phyloP scores from a whole-genome alignment of 176 grass and related monocot genomes.

The Melocanna baccifera region DNA sequence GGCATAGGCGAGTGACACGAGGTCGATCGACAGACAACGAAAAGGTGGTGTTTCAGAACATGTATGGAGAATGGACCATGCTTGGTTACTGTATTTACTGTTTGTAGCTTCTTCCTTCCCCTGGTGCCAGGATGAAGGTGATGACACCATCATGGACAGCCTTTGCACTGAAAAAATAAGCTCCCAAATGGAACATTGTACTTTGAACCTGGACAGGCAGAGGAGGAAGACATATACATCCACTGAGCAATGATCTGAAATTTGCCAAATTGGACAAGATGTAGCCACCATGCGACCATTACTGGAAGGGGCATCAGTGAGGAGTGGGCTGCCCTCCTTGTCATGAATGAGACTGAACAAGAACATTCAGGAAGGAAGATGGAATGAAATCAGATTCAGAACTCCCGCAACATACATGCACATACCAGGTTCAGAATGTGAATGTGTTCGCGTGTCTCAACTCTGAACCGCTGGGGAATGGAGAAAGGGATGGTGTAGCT shows the following conservation, averaged over 20 bases:
- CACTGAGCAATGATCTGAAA: background rate
- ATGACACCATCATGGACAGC: slow-evolving; percentile 2
- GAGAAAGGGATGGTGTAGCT: background rate
- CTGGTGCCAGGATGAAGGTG: background rate
- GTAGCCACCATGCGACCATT: background rate
- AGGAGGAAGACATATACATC: background rate
- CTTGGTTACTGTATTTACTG: background rate
- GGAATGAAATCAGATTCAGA: background rate
- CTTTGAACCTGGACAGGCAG: slow-evolving; percentile 34
- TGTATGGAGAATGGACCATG: background rate
- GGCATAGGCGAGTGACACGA: background rate
- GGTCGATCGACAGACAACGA: background rate
- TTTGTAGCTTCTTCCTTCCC: background rate
- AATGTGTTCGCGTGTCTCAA: background rate
- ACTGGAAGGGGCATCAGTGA: background rate
- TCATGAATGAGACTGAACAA: background rate
- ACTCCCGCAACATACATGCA: background rate
- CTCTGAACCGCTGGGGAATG: background rate
- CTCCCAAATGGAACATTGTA: background rate
- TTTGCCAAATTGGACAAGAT: slow-evolving; percentile 11
- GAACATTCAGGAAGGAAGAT: background rate
- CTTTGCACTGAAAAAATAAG: slow-evolving; percentile 7
- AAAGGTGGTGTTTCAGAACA: slow-evolving; percentile 1
- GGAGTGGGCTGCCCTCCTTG: background rate
- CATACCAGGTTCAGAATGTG: slow-evolving; percentile 5